Conservation (phyloP, 2,329 filamentous ascomycete genomes). For the Colletotrichum plurivorum region DNA sequence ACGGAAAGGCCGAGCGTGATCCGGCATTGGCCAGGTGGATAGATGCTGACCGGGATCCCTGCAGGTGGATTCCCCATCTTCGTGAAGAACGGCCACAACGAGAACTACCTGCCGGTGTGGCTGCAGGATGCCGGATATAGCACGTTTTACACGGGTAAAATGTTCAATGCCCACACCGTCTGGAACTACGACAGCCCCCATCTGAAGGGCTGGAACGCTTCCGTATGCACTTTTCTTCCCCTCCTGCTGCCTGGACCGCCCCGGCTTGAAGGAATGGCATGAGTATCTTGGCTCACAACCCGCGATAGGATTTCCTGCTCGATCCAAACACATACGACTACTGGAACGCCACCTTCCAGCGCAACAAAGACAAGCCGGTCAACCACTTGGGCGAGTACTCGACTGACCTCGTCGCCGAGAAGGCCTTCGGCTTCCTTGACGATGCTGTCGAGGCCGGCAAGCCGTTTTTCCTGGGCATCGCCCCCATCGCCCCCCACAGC, state of each 20-base stretch:
- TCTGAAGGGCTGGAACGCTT: slow-evolving; percentile 69
- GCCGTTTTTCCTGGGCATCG: slow-evolving; percentile 71
- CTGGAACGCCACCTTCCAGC: slow-evolving; percentile 74
- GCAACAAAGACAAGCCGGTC: slow-evolving; percentile 64
- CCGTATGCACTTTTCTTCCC: slow-evolving; percentile 44
- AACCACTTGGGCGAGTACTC: slow-evolving; percentile 58
- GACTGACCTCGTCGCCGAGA: slow-evolving; percentile 71
- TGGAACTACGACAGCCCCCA: slow-evolving; percentile 66
- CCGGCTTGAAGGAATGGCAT: no score
- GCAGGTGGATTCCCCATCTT: slow-evolving; percentile 64
- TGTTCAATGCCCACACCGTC: slow-evolving; percentile 65
- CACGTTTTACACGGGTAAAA: slow-evolving; percentile 69
- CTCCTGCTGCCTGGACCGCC: no score
- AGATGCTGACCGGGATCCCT: slow-evolving; percentile 37
- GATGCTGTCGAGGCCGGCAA: slow-evolving; percentile 67
- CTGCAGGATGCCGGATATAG: slow-evolving; percentile 65
- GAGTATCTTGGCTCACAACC: no score
- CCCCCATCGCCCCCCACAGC: slow-evolving; percentile 58
- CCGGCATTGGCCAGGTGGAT: background rate
- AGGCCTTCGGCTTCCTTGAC: slow-evolving; percentile 72
- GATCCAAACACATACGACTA: slow-evolving; percentile 80
- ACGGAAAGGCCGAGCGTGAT: background rate
- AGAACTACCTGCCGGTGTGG: slow-evolving; percentile 66
- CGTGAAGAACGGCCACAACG: slow-evolving; percentile 63
- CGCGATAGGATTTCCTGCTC: slow-evolving; percentile 62